phyloP scores from a whole-genome alignment of 352 stramenopile species.

The Pythium periplocum region DNA sequence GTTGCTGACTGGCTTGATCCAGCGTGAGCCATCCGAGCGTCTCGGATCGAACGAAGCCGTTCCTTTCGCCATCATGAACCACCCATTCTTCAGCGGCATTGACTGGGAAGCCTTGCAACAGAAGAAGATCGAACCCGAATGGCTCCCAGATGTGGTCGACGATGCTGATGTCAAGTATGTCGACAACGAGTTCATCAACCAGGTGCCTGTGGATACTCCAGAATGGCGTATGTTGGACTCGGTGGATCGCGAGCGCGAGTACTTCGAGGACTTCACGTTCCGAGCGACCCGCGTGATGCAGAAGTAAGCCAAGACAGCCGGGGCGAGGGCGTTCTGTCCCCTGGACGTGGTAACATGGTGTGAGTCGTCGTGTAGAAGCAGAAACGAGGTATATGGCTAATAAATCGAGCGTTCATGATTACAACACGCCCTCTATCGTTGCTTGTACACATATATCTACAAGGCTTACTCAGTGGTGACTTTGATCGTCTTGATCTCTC shows the following conservation, averaged over 20 bases:
- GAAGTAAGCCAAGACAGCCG: conserved; percentile 27
- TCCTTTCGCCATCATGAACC: conserved; percentile 86
- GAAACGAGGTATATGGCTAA: too few species aligned
- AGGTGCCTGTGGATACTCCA: conserved; percentile 80
- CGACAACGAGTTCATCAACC: conserved; percentile 85
- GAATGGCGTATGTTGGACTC: conserved; percentile 88
- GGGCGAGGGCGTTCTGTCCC: not conserved
- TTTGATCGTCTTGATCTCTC: conserved; percentile 31
- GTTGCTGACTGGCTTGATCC: conserved; percentile 70
- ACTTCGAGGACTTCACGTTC: conserved; percentile 85
- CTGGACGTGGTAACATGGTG: not conserved
- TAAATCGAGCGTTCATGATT: not conserved
- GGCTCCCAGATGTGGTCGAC: conserved; percentile 77
- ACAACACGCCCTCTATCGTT: not conserved
- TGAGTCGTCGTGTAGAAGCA: not conserved
- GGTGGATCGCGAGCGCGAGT: conserved; percentile 79
- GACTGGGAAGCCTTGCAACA: conserved; percentile 84
- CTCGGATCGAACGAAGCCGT: conserved; percentile 71
- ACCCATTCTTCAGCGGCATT: conserved; percentile 83
- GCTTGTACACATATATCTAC: not conserved
- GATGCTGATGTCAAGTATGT: conserved; percentile 84
- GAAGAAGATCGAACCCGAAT: conserved; percentile 76
- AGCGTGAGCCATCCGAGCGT: conserved; percentile 68
- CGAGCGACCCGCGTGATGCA: conserved; percentile 68
- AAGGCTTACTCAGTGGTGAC: conserved; percentile 35